Percentiles rank a stretch among this genome's conserved stretches.
phyloP scores from a whole-genome alignment of 495 filamentous ascomycete genomes.

The Penicillium nucicola region DNA sequence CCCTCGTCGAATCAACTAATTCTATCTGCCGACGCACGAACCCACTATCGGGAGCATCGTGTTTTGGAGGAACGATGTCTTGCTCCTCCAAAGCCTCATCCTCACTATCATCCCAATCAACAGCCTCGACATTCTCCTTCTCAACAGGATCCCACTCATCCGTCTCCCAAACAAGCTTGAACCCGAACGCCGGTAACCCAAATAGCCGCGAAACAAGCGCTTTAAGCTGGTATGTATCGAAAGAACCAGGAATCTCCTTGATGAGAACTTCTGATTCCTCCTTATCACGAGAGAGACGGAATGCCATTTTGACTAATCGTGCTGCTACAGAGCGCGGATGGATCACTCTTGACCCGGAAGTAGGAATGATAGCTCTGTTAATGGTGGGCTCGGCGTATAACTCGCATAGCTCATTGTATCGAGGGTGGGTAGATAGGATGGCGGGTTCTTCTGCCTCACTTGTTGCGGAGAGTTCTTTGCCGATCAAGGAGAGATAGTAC shows the following conservation, averaged over 20 bases:
- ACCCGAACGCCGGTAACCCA: conserved; percentile 55
- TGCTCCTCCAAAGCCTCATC: conserved; percentile 34
- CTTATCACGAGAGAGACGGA: conserved; percentile 33
- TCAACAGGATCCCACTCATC: conserved; percentile 76
- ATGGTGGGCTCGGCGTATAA: conserved; percentile 65
- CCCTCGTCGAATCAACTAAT: conserved; percentile 74
- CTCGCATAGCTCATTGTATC: conserved; percentile 71
- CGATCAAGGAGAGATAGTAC: conserved; percentile 85
- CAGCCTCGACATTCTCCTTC: conserved; percentile 47
- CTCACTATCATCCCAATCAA: conserved; percentile 54
- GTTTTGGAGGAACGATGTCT: not conserved
- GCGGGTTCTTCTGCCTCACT: conserved; percentile 50
- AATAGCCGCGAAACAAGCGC: conserved; percentile 73
- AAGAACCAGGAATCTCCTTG: conserved; percentile 67
- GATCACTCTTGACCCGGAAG: conserved; percentile 31
- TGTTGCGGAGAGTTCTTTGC: conserved; percentile 62
- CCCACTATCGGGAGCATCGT: conserved; percentile 34
- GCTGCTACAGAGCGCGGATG: conserved; percentile 70
- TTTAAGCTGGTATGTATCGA: conserved; percentile 78
- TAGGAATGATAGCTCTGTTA: conserved; percentile 26
- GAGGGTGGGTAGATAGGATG: conserved; percentile 58
- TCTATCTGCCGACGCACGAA: conserved; percentile 76
- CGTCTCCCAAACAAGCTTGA: conserved; percentile 75
- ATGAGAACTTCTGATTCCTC: conserved; percentile 13
- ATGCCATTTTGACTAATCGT: conserved; percentile 63